Evolutionary conservation across 2,329 filamentous ascomycete species (phyloP), one percentile per base, ranked within the genome.

Genomic region (Colletotrichum liaoningense): DNA sequence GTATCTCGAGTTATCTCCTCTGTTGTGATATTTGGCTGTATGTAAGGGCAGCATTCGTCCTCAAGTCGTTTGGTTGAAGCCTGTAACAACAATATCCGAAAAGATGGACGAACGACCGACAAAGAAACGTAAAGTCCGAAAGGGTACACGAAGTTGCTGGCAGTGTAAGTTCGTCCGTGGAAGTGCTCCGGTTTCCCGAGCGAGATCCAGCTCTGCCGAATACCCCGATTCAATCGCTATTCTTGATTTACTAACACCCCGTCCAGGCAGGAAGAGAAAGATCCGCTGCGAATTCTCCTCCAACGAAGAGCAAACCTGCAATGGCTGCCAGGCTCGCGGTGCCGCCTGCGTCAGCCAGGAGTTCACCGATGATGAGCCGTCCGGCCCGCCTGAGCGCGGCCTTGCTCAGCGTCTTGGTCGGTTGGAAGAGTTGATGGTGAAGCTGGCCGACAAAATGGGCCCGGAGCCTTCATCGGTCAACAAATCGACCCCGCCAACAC

Each of bases 61-160:
- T 16, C 38, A 7, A 42, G 14, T 42, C 38, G 38, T 19, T 16
- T 19, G 38, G 14, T 42, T 42, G 38, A 42, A 16, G 14, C 14
- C 14, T 3, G 7, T 4, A 42, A 16, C 52, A 54, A 22, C 66
- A 9, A 24, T 5, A 5, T 46, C 24, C 28, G 11, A 33, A 35
- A 24, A 14, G 24, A 73, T 71, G 71, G 71, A 73, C 16, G 71
- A 72, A 56, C 62, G 71, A 12, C 67, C 71, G 19, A 26, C 60
- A 8, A 84, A 82, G 75, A 80, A 81, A 66, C 78, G 82, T 49
- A 88, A 84, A 71, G 28, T 88, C 26, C 86, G 88, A 26, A 90
- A 89, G 66, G 89, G 89, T n/a, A 90, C 89, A 0, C 83, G 80
- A 33, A 89, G 87, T 69, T 90, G 89, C 78, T 90, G 88, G 88